A percentile compares a stretch with the other conserved stretches of the same genome.
phyloP scores from a whole-genome alignment of 1,284 basidiomycete species.

The Cryptococcus sp. region DNA sequence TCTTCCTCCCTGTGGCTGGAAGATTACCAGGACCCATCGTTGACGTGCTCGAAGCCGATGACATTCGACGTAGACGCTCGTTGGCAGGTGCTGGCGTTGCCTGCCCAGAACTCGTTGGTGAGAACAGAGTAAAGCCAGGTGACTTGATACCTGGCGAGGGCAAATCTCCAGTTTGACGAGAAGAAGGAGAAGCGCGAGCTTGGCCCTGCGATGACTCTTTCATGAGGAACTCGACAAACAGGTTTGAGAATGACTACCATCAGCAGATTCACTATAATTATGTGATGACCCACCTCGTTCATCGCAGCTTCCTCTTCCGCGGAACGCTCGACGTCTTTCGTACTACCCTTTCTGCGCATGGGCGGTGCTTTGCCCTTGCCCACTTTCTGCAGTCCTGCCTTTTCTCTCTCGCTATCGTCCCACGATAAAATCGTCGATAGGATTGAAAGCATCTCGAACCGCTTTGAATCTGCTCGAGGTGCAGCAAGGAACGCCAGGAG shows the following conservation, averaged over 20 bases:
- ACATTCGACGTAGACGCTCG: constrained; percentile 13
- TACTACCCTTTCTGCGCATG: constrained; percentile 62
- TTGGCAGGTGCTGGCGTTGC: constrained; percentile 7
- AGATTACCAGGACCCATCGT: constrained; percentile 1
- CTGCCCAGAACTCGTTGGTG: constrained; percentile 6
- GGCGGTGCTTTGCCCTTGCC: constrained; percentile 24
- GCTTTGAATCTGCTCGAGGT: constrained; percentile 84
- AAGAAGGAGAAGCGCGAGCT: constrained; percentile 7
- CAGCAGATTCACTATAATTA: not conserved
- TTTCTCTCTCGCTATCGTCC: constrained; percentile 83
- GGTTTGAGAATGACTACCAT: constrained; percentile 77
- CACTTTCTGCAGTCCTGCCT: constrained; percentile 74
- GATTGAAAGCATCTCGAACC: constrained; percentile 92
- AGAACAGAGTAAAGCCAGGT: constrained; percentile 3
- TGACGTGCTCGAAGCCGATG: constrained; percentile 14
- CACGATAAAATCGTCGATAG: constrained; percentile 85
- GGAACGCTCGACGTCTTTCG: constrained; percentile 57
- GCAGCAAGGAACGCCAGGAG: constrained; percentile 87
- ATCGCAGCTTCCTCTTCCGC: constrained; percentile 45
- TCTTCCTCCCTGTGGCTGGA: constrained; percentile 11
- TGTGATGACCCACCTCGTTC: constrained; percentile 42
- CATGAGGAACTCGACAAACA: constrained; percentile 93
- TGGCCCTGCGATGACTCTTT: constrained; percentile 66
- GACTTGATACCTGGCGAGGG: not conserved
- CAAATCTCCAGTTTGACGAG: not conserved